Evolutionary conservation across 2,329 filamentous ascomycete genomes (phyloP).

Genomic region (Leptographium radiaticola): DNA sequence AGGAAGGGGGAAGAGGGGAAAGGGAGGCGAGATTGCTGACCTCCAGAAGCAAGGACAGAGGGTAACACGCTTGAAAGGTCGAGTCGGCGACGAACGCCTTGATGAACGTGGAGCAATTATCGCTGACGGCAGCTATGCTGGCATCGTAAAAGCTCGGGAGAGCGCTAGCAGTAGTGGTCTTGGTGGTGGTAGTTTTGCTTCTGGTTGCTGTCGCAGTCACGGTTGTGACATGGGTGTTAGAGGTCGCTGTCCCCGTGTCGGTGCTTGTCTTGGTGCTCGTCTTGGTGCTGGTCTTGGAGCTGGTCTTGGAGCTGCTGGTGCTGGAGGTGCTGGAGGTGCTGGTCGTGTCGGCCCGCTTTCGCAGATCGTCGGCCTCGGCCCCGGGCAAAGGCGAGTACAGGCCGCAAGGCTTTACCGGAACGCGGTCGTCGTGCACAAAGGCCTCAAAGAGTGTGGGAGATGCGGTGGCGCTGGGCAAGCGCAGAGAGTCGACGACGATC

Average conservation of each 20-base stretch:
- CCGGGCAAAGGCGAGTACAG: conserved; percentile 25
- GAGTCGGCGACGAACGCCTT: conserved; percentile 49
- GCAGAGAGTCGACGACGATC: conserved; percentile 1
- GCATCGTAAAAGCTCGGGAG: conserved; percentile 57
- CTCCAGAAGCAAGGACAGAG: conserved; percentile 72
- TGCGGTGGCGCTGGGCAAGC: conserved; percentile 3
- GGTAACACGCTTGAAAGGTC: conserved; percentile 62
- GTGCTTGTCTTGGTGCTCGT: not conserved
- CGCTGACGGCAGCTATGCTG: conserved; percentile 35
- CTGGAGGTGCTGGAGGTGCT: not conserved
- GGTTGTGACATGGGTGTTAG: not conserved
- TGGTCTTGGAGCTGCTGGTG: not conserved
- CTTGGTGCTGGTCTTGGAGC: not conserved
- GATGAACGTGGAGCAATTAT: conserved; percentile 55
- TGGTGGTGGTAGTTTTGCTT: conserved; percentile 14
- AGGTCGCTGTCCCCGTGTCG: not conserved
- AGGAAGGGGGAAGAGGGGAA: not conserved
- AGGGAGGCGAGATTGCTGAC: conserved; percentile 29
- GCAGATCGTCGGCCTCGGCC: conserved; percentile 15
- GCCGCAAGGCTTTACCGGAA: conserved; percentile 20
- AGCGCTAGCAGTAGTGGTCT: conserved; percentile 22
- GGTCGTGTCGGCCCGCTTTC: conserved; percentile 6
- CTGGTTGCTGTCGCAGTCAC: conserved; percentile 9
- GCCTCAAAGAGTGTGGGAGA: conserved; percentile 17
- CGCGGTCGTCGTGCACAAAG: conserved; percentile 23